Percentiles rank a stretch among this genome's conserved stretches.
Conservation (phyloP, 2,329 filamentous ascomycete genomes). For the Coniella vitis region DNA sequence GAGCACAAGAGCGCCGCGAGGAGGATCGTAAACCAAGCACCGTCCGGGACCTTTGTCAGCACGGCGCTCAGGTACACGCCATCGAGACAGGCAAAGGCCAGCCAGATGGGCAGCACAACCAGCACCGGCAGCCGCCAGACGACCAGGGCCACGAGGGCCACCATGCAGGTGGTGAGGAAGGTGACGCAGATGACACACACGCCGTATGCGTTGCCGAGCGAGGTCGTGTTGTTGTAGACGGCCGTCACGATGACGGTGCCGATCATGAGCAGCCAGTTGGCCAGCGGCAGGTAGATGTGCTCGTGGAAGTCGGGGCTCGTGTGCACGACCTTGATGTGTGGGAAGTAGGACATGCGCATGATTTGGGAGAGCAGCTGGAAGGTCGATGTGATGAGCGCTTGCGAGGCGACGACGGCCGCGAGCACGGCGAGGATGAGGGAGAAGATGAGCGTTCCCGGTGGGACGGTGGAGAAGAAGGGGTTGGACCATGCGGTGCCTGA, state of each 20-base stretch:
- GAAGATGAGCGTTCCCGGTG: conserved; percentile 61
- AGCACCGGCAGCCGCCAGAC: conserved; percentile 60
- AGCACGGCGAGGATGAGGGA: conserved; percentile 62
- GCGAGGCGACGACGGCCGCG: conserved; percentile 68
- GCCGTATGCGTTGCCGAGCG: conserved; percentile 68
- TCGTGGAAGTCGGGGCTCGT: conserved; percentile 65
- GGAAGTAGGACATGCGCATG: conserved; percentile 66
- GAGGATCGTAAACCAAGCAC: conserved; percentile 71
- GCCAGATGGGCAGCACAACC: conserved; percentile 54
- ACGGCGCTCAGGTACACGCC: conserved; percentile 64
- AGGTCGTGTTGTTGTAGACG: conserved; percentile 66
- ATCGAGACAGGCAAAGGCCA: conserved; percentile 60
- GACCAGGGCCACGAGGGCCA: conserved; percentile 62
- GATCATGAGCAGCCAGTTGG: conserved; percentile 72
- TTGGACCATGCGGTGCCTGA: conserved; percentile 56
- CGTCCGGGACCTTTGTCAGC: conserved; percentile 65
- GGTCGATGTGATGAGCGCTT: conserved; percentile 70
- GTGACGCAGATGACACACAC: conserved; percentile 76
- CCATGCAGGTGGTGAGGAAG: conserved; percentile 71
- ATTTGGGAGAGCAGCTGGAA: conserved; percentile 66
- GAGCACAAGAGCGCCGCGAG: conserved; percentile 55
- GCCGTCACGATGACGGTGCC: conserved; percentile 68
- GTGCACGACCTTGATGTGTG: conserved; percentile 67
- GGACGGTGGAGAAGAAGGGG: conserved; percentile 66
- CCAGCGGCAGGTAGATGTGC: conserved; percentile 68